Evolutionary conservation across 441 rosid species (phyloP).

Genomic region (Adansonia grandidieri): DNA sequence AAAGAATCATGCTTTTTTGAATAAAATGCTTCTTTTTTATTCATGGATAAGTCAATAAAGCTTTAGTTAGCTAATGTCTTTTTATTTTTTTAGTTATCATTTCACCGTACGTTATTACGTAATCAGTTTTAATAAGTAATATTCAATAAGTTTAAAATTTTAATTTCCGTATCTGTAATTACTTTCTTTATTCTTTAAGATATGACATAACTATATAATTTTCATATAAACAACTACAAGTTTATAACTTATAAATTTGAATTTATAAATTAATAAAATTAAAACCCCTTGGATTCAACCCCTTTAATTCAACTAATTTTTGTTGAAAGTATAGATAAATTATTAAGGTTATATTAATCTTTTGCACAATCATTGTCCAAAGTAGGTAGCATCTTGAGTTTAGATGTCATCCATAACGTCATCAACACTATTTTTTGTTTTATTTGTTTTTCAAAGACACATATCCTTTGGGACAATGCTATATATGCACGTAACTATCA

Average conservation of each 20-base stretch:
- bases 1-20: background rate
- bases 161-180: too few relatives aligned
- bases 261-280: background rate
- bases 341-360: background rate
- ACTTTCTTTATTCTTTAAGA: too few relatives aligned
- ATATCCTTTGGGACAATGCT: background rate
- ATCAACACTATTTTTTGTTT: background rate
- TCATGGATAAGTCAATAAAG: background rate
- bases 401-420: constrained; percentile 6
- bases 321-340: background rate
- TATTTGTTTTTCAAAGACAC: background rate
- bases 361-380: background rate
- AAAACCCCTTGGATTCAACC: too few relatives aligned
- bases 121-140: too few relatives aligned
- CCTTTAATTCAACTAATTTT: too few relatives aligned
- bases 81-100: background rate
- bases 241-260: background rate
- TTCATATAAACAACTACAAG: background rate
- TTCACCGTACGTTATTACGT: too few relatives aligned
- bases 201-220: too few relatives aligned
- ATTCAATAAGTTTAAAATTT: too few relatives aligned
- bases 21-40: background rate
- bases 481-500: too few relatives aligned
- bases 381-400: background rate
- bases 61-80: background rate